A percentile compares a stretch with the other conserved stretches of the same genome.
phyloP scores from a whole-genome alignment of 345 rosid genomes.

The Aurinia saxatilis region DNA sequence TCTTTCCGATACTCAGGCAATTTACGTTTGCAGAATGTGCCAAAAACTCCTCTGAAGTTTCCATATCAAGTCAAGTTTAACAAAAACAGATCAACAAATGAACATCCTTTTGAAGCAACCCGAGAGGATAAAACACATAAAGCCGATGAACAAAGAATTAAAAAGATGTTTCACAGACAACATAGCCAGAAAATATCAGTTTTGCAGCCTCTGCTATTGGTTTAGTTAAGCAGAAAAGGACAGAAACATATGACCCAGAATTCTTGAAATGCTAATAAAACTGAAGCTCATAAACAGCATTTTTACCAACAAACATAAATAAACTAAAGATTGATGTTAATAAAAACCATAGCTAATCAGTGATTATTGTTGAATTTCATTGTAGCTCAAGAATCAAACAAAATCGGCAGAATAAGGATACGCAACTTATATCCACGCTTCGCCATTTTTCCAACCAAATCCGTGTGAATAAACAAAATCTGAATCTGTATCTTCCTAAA shows the following conservation, averaged over 20 bases:
- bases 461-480: slow-evolving; percentile 1
- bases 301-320: background rate
- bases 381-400: background rate
- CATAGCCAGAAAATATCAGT: background rate
- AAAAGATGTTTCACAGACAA: background rate
- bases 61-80: slow-evolving; percentile 41
- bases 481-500: slow-evolving; percentile 12
- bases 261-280: background rate
- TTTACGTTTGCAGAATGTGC: slow-evolving; percentile 85
- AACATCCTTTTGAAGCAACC: background rate
- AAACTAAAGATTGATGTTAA: slow-evolving; percentile 1
- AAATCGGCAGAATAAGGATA: slow-evolving; percentile 48
- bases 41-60: slow-evolving; percentile 75
- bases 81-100: slow-evolving; percentile 1
- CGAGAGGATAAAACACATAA: no score
- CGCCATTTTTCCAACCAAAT: slow-evolving; percentile 40
- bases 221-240: background rate
- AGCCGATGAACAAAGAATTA: background rate
- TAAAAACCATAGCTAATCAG: slow-evolving; percentile 9
- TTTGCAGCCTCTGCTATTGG: background rate
- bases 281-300: background rate
- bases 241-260: background rate
- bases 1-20: slow-evolving; percentile 76
- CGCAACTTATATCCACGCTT: slow-evolving; percentile 98
- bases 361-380: background rate